Base-by-base conservation (phyloP, 2,329 filamentous ascomycete species). In the Cryphonectria carpinicola region DNA sequence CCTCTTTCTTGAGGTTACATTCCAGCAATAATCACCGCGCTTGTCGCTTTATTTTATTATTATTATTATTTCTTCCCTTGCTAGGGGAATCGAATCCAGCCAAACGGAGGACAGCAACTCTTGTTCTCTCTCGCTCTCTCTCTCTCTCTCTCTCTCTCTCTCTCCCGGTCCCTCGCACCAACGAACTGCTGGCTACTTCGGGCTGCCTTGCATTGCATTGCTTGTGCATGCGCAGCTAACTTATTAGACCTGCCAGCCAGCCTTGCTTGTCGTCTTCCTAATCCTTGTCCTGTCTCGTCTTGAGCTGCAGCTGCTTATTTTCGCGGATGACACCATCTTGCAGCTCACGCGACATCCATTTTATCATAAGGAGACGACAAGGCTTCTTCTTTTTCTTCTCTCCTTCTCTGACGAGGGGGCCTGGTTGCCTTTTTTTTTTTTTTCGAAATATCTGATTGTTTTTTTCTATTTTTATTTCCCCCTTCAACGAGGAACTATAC, bases 151-250 rank as follows among this genome's bases (percentile, higher is more conserved):
- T 49, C 10, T n/a, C 37, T 39, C 37, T 1, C 37, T 39, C 8
- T 39, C 10, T 10, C 19, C 46, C 46, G 28, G 28, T 28, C 28
- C 28, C 28, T n/a, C 19, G 19, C 46, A 46, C 46, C 5, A 22
- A 49, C 46, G 46, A 49, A n/a, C 19, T 7, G 46, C 19, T 49
- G 28, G 46, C 46, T 49, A 19, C 46, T 49, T 52, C 63, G 28
- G 28, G 68, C 25, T 70, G 68, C 56, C 63, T 70, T 70, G 68
- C 68, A 62, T 66, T 70, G 68, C 68, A 65, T 66, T 66, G 68
- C 68, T 69, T 49, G 49, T 65, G 63, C 68, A 65, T 69, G 60
- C 35, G 35, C 37, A 41, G 22, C 39, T n/a, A 25, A 25, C 60
- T 19, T 7, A 63, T 22, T 39, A 17, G 35, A 14, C 58, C 19